phyloP scores from a whole-genome alignment of 352 stramenopile genomes.

The Elongisporangium prolatum region DNA sequence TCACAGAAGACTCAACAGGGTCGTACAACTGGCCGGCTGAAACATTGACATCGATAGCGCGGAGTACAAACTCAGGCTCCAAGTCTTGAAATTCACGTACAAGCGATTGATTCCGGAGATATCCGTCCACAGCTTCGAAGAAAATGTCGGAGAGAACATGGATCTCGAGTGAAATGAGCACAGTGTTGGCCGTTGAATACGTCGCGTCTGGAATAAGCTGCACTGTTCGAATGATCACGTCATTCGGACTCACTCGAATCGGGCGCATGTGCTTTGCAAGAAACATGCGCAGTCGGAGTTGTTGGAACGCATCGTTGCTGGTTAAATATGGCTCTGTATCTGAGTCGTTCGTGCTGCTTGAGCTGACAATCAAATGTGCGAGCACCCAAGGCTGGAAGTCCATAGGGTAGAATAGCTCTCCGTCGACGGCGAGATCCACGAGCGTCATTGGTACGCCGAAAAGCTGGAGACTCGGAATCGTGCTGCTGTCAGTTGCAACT shows the following conservation, averaged over 20 bases:
- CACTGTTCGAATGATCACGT: background rate
- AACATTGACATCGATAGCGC: background rate
- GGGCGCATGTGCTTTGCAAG: background rate
- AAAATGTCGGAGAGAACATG: background rate
- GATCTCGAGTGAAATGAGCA: background rate
- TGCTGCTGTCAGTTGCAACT: background rate
- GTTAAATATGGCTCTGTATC: background rate
- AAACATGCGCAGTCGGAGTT: background rate
- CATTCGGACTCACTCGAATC: background rate
- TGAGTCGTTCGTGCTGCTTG: background rate
- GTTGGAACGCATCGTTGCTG: background rate
- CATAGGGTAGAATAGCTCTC: conserved; percentile 15
- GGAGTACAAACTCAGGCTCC: background rate
- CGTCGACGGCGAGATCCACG: conserved; percentile 16
- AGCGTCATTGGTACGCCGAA: conserved; percentile 15
- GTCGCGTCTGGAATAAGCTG: background rate
- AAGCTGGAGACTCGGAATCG: conserved; percentile 10
- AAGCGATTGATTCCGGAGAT: background rate
- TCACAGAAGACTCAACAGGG: background rate
- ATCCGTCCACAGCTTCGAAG: background rate
- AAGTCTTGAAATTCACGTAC: background rate
- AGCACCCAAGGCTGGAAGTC: conserved; percentile 21
- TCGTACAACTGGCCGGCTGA: background rate
- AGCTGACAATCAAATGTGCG: background rate
- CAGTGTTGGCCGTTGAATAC: background rate